Evolutionary conservation across 305 asterid genomes (phyloP).

Genomic region (Caryopteris hybrid): DNA sequence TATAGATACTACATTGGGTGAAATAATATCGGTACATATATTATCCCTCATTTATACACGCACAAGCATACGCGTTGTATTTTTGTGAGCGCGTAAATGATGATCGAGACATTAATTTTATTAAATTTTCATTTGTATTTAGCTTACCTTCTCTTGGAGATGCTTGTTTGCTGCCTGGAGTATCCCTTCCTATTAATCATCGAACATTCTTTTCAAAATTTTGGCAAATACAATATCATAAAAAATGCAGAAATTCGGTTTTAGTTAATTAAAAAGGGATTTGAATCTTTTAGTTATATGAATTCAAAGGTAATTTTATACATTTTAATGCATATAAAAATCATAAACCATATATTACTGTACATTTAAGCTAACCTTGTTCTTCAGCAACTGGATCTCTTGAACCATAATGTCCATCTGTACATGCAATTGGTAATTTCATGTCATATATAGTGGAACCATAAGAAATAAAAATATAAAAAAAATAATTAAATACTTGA

Average conservation of each 20-base stretch:
- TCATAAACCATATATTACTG: neutral
- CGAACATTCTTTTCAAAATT: neutral
- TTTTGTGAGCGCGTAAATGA: no score
- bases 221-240: neutral
- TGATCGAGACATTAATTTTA: no score
- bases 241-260: neutral
- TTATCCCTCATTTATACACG: no score
- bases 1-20: neutral
- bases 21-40: neutral
- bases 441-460: neutral
- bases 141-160: slow-evolving; percentile 72
- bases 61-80: no score
- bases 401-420: slow-evolving; percentile 90
- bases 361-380: slow-evolving; percentile 46
- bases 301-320: no score
- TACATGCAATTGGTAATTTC: neutral
- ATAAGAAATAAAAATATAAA: neutral
- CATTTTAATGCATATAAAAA: neutral
- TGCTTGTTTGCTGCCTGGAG: slow-evolving; percentile 74
- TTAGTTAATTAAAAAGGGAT: neutral
- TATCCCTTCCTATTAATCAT: slow-evolving; percentile 59
- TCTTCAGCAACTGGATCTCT: slow-evolving; percentile 75
- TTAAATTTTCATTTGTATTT: no score
- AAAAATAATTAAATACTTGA: no score
- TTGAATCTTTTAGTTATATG: neutral